Percentiles rank a stretch among this genome's conserved stretches.
phyloP scores from a whole-genome alignment of 306 rosid species.

The Mimosa pudica region DNA sequence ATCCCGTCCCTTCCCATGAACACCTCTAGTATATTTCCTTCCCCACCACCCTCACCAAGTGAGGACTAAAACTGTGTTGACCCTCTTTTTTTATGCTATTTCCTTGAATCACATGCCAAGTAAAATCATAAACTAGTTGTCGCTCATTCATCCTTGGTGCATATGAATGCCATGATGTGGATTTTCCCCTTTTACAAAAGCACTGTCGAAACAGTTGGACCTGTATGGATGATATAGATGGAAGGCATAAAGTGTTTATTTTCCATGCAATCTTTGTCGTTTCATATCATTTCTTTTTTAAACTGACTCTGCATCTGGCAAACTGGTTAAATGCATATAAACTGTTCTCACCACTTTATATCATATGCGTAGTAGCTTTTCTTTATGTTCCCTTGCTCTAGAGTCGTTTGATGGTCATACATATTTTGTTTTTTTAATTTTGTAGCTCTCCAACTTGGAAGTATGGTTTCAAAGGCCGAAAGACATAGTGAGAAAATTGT shows the following conservation, averaged over 20 bases:
- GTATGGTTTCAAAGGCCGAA: constrained; percentile 96
- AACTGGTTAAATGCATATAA: background rate
- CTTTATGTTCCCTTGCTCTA: background rate
- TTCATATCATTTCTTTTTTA: background rate
- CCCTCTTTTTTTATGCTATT: background rate
- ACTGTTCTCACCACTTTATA: background rate
- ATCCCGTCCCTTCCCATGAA: too few species aligned
- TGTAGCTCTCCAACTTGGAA: constrained; percentile 77
- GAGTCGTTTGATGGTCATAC: background rate
- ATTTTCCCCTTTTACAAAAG: background rate
- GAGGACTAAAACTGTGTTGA: too few species aligned
- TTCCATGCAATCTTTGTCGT: background rate
- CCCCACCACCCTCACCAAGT: too few species aligned
- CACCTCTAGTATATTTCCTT: too few species aligned
- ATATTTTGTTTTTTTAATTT: background rate
- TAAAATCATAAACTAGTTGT: background rate
- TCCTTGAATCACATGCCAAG: background rate
- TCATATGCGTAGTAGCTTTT: background rate
- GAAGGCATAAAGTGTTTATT: background rate
- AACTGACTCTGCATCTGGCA: background rate
- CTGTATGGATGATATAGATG: background rate
- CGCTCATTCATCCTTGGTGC: background rate
- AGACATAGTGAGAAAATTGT: constrained; percentile 78
- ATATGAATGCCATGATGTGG: background rate
- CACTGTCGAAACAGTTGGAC: background rate